Evolutionary conservation across 2,329 filamentous ascomycete species (phyloP).

Genomic region (Calonectria naviculata): DNA sequence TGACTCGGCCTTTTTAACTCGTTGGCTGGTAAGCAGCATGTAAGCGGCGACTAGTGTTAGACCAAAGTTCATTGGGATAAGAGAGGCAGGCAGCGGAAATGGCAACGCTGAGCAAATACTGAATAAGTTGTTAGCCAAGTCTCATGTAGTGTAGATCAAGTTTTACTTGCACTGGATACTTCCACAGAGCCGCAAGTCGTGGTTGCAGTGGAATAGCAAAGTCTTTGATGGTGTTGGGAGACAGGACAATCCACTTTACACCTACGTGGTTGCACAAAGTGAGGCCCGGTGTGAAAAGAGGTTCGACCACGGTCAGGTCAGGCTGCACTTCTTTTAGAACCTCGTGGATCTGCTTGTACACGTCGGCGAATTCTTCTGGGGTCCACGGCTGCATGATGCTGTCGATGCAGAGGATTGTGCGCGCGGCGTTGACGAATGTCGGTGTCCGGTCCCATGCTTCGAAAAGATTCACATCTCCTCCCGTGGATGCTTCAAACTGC

Average conservation of each 20-base stretch:
- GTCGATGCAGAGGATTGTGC: slow-evolving; percentile 4
- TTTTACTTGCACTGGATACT: slow-evolving; percentile 1
- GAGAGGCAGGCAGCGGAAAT: background rate
- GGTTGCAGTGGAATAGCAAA: slow-evolving; percentile 7
- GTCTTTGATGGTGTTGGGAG: slow-evolving; percentile 19
- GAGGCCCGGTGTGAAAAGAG: slow-evolving; percentile 8
- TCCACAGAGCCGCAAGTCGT: slow-evolving; percentile 2
- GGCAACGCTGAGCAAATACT: slow-evolving; percentile 12
- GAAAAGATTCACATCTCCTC: slow-evolving; percentile 1
- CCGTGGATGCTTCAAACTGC: background rate
- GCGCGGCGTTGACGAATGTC: background rate
- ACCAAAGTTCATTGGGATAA: slow-evolving; percentile 1
- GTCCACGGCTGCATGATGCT: slow-evolving; percentile 8
- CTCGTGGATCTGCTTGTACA: background rate
- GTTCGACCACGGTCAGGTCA: slow-evolving; percentile 5
- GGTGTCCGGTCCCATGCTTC: background rate
- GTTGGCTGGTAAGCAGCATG: slow-evolving; percentile 5
- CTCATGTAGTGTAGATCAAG: background rate
- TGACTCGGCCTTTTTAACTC: background rate
- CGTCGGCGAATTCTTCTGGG: background rate
- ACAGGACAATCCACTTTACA: slow-evolving; percentile 2
- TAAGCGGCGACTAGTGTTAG: background rate
- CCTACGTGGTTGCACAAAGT: slow-evolving; percentile 6
- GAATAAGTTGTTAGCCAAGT: background rate
- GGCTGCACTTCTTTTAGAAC: background rate